Conservation (phyloP, 148 eudicot species). For the Heliamphora exappendiculata region DNA sequence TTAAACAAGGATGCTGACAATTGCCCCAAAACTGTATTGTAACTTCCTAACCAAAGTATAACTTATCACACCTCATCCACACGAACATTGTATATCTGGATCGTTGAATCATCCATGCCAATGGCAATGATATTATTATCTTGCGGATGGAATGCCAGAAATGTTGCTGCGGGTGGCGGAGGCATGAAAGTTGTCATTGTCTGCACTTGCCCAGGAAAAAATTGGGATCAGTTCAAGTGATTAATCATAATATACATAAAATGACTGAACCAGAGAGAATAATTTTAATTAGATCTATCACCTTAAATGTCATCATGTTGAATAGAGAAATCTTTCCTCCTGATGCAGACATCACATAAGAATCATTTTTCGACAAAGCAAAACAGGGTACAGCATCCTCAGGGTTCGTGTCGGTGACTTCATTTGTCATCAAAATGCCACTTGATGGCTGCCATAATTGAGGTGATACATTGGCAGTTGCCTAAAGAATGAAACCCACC, state of each 20-base stretch:
- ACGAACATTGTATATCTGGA: slow-evolving; percentile 89
- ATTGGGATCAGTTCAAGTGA: neutral
- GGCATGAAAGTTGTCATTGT: slow-evolving; percentile 88
- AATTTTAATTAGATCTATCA: slow-evolving; percentile 14
- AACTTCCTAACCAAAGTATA: neutral
- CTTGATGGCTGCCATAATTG: slow-evolving; percentile 83
- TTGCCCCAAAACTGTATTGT: neutral
- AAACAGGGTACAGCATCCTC: slow-evolving; percentile 78
- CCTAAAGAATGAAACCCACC: slow-evolving; percentile 31
- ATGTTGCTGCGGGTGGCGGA: slow-evolving; percentile 92
- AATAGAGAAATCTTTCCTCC: slow-evolving; percentile 81
- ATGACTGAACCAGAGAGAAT: neutral
- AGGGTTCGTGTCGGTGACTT: slow-evolving; percentile 51
- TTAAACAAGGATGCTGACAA: neutral
- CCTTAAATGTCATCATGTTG: slow-evolving; percentile 93
- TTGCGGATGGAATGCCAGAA: slow-evolving; percentile 87
- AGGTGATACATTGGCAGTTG: slow-evolving; percentile 66
- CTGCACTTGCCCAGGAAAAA: slow-evolving; percentile 40
- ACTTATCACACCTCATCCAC: slow-evolving; percentile 62
- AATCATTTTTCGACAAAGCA: slow-evolving; percentile 91
- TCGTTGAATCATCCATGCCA: slow-evolving; percentile 92
- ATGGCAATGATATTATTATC: slow-evolving; percentile 94
- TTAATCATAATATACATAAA: neutral
- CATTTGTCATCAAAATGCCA: slow-evolving; percentile 85
- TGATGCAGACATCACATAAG: slow-evolving; percentile 92